A percentile compares a stretch with the other conserved stretches of the same genome.
Evolutionary conservation across 306 rosid genomes (phyloP).

Genomic region (Inga leiocalycina): DNA sequence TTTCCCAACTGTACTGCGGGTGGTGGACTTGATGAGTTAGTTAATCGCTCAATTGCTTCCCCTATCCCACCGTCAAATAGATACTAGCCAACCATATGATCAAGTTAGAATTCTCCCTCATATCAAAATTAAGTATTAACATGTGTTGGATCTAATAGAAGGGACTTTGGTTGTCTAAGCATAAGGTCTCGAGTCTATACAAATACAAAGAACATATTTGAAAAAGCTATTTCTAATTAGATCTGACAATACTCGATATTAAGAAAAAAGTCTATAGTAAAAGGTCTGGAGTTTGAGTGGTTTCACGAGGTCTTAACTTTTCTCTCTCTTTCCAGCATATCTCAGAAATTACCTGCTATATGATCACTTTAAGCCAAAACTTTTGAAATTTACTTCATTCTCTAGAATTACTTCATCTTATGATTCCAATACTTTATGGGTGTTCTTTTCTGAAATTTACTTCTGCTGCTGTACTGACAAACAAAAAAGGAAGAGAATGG

Average conservation of each 20-base stretch:
- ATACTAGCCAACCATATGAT: not conserved
- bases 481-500: not conserved
- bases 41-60: not conserved
- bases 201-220: no score
- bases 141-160: no score
- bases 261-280: not conserved
- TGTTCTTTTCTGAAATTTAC: not conserved
- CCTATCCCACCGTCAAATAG: not conserved
- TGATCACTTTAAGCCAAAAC: not conserved
- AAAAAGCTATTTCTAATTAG: no score
- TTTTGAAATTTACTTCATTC: slow-evolving; percentile 3
- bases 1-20: not conserved
- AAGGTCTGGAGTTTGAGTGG: not conserved
- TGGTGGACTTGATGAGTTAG: not conserved
- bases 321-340: not conserved
- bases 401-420: not conserved
- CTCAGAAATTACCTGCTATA: not conserved
- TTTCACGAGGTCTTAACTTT: not conserved
- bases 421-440: not conserved
- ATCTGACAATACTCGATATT: no score
- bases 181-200: no score
- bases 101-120: not conserved
- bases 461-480: not conserved
- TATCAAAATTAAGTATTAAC: not conserved
- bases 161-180: no score